phyloP scores from a whole-genome alignment of 2,329 filamentous ascomycete species.

The Ilyonectria sp. region DNA sequence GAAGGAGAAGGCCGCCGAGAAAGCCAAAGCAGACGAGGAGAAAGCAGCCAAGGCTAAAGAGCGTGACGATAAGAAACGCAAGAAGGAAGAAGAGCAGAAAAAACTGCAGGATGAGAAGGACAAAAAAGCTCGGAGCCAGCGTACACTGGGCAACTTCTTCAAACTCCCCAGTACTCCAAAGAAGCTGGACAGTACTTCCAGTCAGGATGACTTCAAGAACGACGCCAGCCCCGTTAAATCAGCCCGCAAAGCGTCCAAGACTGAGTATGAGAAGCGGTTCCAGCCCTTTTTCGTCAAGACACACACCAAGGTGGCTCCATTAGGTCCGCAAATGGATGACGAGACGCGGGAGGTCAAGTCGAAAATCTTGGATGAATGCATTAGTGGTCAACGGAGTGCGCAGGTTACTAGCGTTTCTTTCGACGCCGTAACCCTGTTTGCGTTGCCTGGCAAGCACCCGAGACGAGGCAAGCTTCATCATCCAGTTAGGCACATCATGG shows the following conservation, averaged over 20 bases:
- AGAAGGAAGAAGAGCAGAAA: slow-evolving; percentile 65
- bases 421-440: slow-evolving; percentile 62
- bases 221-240: slow-evolving; percentile 45
- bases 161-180: slow-evolving; percentile 57
- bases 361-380: slow-evolving; percentile 66
- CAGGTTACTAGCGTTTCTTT: slow-evolving; percentile 58
- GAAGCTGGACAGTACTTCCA: slow-evolving; percentile 55
- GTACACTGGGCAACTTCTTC: slow-evolving; percentile 65
- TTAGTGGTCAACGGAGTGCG: slow-evolving; percentile 63
- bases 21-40: slow-evolving; percentile 58
- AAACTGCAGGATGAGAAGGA: slow-evolving; percentile 60
- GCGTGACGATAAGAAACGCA: slow-evolving; percentile 59
- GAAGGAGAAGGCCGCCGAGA: slow-evolving; percentile 55
- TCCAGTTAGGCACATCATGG: slow-evolving; percentile 74
- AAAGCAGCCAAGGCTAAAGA: slow-evolving; percentile 56
- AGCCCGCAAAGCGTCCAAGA: slow-evolving; percentile 45
- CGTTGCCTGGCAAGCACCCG: slow-evolving; percentile 56
- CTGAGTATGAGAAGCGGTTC: slow-evolving; percentile 80
- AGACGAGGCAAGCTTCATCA: slow-evolving; percentile 64
- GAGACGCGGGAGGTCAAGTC: slow-evolving; percentile 68
- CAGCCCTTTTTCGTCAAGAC: slow-evolving; percentile 85
- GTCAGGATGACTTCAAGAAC: slow-evolving; percentile 49
- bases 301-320: slow-evolving; percentile 78
- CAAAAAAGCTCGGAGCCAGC: slow-evolving; percentile 65
- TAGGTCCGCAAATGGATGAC: slow-evolving; percentile 70